phyloP scores from a whole-genome alignment of 1,284 basidiomycete species.

The Sanghuangporus weigelae region DNA sequence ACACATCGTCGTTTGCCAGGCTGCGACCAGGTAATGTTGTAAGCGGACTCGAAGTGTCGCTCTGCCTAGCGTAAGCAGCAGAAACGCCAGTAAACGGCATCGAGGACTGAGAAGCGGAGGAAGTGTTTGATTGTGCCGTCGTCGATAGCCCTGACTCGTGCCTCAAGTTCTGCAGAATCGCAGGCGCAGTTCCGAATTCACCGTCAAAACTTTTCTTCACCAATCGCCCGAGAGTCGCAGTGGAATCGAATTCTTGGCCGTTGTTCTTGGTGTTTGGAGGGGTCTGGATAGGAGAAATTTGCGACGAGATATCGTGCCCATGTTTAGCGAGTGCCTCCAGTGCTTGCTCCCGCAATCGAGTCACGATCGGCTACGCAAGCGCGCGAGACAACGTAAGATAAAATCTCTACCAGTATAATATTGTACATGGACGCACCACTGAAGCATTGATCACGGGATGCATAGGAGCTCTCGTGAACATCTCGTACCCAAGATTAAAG shows the following conservation, averaged over 20 bases:
- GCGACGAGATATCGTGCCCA: neutral
- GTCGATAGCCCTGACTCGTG: no score
- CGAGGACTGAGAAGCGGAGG: neutral
- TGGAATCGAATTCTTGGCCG: neutral
- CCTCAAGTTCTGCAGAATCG: neutral
- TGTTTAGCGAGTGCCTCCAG: conserved; percentile 5
- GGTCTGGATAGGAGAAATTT: neutral
- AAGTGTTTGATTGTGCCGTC: no score
- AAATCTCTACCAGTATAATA: neutral
- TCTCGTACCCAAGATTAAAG: conserved; percentile 17
- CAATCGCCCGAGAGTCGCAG: neutral
- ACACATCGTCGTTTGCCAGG: no score
- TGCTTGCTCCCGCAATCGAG: conserved; percentile 7
- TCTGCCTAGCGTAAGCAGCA: no score
- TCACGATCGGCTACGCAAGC: conserved; percentile 1
- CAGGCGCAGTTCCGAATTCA: neutral
- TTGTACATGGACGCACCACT: neutral
- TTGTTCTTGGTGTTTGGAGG: neutral
- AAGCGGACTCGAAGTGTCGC: no score
- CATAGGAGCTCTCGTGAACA: conserved; percentile 18
- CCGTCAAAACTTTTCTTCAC: neutral
- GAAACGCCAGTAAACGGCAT: no score
- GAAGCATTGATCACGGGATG: conserved; percentile 7
- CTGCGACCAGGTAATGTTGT: no score
- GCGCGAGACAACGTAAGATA: neutral